phyloP scores from a whole-genome alignment of 208 protist genomes.

The Wallacemonas sp. region DNA sequence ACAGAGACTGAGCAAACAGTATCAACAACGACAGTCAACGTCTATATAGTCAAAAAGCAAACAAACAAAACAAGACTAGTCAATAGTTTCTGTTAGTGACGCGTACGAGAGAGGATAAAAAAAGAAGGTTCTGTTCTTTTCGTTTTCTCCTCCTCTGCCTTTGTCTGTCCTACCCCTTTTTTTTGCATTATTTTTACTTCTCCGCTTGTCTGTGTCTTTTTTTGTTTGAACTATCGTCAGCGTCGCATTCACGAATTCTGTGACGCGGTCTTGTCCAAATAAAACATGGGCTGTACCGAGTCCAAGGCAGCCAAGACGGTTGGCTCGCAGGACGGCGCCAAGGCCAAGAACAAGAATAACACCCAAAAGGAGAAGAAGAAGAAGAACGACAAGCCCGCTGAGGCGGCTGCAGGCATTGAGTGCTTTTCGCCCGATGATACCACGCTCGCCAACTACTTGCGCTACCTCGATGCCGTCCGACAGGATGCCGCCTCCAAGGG shows the following conservation, averaged over 20 bases:
- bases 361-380: slow-evolving; percentile 9
- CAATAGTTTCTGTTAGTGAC: too few relatives aligned
- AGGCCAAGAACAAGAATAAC: slow-evolving; percentile 13
- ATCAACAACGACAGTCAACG: too few relatives aligned
- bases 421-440: slow-evolving; percentile 31
- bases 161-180: background rate
- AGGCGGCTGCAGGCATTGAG: slow-evolving; percentile 7
- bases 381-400: background rate
- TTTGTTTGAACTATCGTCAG: too few relatives aligned
- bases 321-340: slow-evolving; percentile 2
- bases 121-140: too few relatives aligned
- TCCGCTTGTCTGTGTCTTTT: too few relatives aligned
- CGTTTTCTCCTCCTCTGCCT: background rate
- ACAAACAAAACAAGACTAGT: background rate
- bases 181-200: background rate
- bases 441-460: slow-evolving; percentile 26
- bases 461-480: slow-evolving; percentile 30
- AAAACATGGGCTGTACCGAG: slow-evolving; percentile 30
- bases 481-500: slow-evolving; percentile 26
- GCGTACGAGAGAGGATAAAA: too few relatives aligned
- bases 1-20: too few relatives aligned
- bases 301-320: slow-evolving; percentile 23
- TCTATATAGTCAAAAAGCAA: background rate
- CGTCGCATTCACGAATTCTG: background rate
- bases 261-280: background rate